phyloP scores from a whole-genome alignment of 2,329 filamentous ascomycete species.

The Sphaerulina populicola region DNA sequence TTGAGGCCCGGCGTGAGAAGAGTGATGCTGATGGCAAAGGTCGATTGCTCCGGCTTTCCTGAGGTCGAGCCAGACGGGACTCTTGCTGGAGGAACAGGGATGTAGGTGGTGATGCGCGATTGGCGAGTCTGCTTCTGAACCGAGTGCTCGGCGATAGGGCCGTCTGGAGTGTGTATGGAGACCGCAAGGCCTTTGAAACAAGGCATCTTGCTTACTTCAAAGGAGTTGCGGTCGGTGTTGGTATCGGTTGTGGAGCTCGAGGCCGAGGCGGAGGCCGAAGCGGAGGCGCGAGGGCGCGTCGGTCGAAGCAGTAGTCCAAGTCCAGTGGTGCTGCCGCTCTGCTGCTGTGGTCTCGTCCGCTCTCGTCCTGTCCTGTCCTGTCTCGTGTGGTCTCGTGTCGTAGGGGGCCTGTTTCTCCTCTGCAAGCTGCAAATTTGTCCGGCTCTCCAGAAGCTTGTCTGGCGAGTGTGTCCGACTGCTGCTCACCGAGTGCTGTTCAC shows the following conservation, averaged over 20 bases:
- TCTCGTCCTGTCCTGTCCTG: too few species aligned
- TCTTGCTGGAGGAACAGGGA: constrained; percentile 84
- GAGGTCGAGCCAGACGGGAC: constrained; percentile 50
- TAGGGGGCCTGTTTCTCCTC: too few species aligned
- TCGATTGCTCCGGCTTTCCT: constrained; percentile 80
- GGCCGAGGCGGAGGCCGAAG: constrained; percentile 3
- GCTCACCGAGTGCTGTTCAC: too few species aligned
- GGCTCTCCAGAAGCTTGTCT: background rate
- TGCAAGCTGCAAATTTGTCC: background rate
- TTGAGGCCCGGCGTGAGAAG: constrained; percentile 79
- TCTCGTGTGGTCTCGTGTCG: too few species aligned
- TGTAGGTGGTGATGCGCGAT: constrained; percentile 92
- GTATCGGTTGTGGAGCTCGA: constrained; percentile 14
- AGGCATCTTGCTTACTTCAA: constrained; percentile 53
- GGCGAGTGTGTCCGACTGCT: too few species aligned
- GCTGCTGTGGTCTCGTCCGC: too few species aligned
- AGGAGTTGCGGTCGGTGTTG: background rate
- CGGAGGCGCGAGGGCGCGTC: background rate
- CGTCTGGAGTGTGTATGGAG: constrained; percentile 77
- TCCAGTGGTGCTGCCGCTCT: background rate
- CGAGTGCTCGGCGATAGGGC: constrained; percentile 82
- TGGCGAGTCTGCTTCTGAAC: constrained; percentile 88
- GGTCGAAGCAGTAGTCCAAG: background rate
- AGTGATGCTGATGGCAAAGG: constrained; percentile 97
- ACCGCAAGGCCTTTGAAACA: constrained; percentile 99